Conservation (phyloP, 495 filamentous ascomycete genomes). For the Lineolata rhizophorae region DNA sequence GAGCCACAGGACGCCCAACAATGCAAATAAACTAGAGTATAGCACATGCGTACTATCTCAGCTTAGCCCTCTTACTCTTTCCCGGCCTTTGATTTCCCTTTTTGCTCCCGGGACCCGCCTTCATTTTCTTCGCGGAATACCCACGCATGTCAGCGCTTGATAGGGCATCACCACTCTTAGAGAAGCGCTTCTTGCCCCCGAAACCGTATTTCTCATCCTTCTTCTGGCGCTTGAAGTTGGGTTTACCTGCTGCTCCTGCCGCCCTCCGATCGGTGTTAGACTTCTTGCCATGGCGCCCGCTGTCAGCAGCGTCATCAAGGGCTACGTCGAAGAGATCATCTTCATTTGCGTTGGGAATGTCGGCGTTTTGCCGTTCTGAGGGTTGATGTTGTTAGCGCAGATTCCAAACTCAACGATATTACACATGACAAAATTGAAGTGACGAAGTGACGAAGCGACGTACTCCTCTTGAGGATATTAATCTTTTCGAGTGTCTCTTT, state of each 20-base stretch:
- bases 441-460: constrained; percentile 13
- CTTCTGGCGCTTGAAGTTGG: constrained; percentile 61
- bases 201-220: constrained; percentile 84
- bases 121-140: constrained; percentile 73
- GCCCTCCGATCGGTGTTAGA: constrained; percentile 4
- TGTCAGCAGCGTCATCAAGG: constrained; percentile 49
- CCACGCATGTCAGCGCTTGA: constrained; percentile 56
- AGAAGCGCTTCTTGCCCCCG: constrained; percentile 77
- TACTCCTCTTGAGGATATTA: constrained; percentile 80
- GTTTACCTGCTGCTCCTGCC: constrained; percentile 19
- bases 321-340: constrained; percentile 87
- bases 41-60: neutral
- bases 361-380: constrained; percentile 65
- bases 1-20: no score
- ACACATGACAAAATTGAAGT: constrained; percentile 3
- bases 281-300: constrained; percentile 14
- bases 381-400: constrained; percentile 10
- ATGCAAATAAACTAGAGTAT: no score
- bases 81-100: neutral
- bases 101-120: constrained; percentile 18
- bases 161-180: constrained; percentile 70
- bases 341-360: constrained; percentile 36
- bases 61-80: constrained; percentile 1
- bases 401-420: neutral
- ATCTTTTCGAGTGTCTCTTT: constrained; percentile 84